Percentiles rank a stretch among this genome's conserved stretches.
These are phyloP conservation scores for Dendrocalamus sinicus DNA, from an alignment of 176 grass and related monocot species.

Conservation along the genomic window DNA sequence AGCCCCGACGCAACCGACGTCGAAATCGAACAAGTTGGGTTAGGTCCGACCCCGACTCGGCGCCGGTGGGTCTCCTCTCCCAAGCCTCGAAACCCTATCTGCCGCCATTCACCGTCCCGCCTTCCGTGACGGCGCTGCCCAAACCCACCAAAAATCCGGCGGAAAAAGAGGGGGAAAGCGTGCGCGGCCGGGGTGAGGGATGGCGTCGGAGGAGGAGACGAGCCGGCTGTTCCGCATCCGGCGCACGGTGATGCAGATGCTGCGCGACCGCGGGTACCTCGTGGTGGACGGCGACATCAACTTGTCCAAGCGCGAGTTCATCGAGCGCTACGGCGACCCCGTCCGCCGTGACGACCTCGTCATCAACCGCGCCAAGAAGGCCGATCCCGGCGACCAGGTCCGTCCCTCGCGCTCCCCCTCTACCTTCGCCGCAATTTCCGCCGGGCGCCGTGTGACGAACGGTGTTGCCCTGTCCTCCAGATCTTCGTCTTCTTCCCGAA, in stretches of 20 bases:
- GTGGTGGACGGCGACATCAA: constrained; percentile 36
- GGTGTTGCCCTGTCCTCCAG: constrained; percentile 25
- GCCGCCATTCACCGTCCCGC: constrained; percentile 17
- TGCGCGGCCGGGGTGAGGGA: not conserved
- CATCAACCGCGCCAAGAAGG: constrained; percentile 40
- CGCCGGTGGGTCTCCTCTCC: not conserved
- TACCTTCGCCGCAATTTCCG: not conserved
- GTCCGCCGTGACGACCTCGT: constrained; percentile 59
- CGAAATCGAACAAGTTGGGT: not conserved
- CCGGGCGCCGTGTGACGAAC: not conserved
- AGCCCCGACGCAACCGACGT: not conserved
- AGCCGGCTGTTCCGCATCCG: constrained; percentile 69
- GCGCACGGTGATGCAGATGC: constrained; percentile 78
- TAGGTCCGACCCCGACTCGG: not conserved
- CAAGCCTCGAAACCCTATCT: constrained; percentile 36
- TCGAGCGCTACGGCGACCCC: constrained; percentile 48
- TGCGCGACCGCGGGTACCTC: constrained; percentile 65
- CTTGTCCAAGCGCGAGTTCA: constrained; percentile 41
- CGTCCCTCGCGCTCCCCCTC: not conserved
- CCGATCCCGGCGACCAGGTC: constrained; percentile 48
- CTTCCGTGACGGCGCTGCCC: not conserved
- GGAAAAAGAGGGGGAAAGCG: not conserved
- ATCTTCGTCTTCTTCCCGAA: constrained; percentile 80
- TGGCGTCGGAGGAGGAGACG: constrained; percentile 64
- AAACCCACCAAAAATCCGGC: not conserved